Percentiles rank a stretch among this genome's conserved stretches.
Conservation (phyloP, 805 yeast genomes). For the Lipomyces yamadae region DNA sequence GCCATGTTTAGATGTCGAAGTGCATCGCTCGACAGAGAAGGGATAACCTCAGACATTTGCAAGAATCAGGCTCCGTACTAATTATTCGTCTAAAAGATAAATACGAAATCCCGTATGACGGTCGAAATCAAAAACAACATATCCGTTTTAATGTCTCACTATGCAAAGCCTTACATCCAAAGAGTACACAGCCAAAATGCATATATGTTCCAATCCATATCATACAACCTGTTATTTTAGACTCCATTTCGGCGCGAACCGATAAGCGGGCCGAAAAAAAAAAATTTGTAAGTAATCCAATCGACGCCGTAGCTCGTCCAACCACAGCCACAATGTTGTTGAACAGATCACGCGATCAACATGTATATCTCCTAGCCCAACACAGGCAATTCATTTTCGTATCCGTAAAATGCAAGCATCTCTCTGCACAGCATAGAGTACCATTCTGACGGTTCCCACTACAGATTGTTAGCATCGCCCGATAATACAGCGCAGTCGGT, state of each 20-base stretch:
- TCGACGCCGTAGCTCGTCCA: neutral
- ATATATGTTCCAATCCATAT: neutral
- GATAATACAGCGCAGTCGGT: neutral
- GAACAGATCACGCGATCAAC: neutral
- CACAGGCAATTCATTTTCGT: slow-evolving; percentile 35
- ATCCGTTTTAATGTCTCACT: neutral
- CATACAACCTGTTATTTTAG: neutral
- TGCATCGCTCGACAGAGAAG: no score
- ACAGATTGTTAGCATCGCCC: neutral
- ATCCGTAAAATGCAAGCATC: slow-evolving; percentile 40
- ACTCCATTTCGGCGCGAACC: neutral
- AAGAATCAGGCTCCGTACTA: no score
- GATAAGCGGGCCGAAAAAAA: neutral
- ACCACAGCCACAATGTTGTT: neutral
- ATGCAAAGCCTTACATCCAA: neutral
- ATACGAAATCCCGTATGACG: neutral
- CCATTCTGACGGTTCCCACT: slow-evolving; percentile 39
- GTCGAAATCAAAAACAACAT: neutral
- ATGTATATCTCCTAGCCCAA: slow-evolving; percentile 26
- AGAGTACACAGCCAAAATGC: neutral
- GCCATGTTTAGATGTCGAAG: no score
- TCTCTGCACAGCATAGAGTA: slow-evolving; percentile 39
- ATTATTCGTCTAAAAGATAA: neutral
- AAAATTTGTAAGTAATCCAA: neutral
- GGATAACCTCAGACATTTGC: no score